These are phyloP conservation scores for Ulota crispa DNA, from an alignment of 225 moss, liverwort and hornwort genomes.

Conservation along the genomic window DNA sequence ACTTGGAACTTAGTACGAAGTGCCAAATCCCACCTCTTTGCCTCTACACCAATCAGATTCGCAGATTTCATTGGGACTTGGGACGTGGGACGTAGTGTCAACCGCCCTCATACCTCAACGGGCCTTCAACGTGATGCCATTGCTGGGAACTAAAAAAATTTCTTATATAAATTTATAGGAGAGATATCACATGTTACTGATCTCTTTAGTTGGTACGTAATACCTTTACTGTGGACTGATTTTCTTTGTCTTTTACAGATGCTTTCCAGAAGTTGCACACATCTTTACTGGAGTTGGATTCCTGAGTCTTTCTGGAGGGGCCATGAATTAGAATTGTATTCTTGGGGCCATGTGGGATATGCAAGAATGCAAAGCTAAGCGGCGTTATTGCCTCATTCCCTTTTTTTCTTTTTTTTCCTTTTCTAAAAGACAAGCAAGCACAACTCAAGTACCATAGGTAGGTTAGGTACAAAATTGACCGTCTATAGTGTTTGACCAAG, in stretches of 20 bases:
- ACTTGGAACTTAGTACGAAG: too few relatives aligned
- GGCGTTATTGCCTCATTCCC: background rate
- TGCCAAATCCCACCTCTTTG: too few relatives aligned
- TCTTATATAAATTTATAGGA: background rate
- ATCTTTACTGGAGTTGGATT: background rate
- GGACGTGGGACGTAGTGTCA: too few relatives aligned
- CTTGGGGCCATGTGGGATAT: background rate
- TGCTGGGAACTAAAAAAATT: background rate
- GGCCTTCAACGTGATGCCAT: too few relatives aligned
- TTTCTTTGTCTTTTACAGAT: background rate
- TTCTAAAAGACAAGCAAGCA: background rate
- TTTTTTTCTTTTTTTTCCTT: background rate
- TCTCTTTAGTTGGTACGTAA: background rate
- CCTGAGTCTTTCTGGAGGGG: background rate
- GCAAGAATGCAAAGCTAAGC: background rate
- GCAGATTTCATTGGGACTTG: too few relatives aligned
- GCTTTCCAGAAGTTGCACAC: background rate
- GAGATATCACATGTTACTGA: background rate
- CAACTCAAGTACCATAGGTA: background rate
- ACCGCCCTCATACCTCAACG: too few relatives aligned
- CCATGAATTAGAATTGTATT: background rate
- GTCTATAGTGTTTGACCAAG: background rate
- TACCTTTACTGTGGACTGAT: background rate
- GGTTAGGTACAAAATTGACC: background rate
- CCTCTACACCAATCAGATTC: too few relatives aligned